Base-by-base conservation (phyloP, 768 basidiomycete species). In the Leccinum rimulosum region DNA sequence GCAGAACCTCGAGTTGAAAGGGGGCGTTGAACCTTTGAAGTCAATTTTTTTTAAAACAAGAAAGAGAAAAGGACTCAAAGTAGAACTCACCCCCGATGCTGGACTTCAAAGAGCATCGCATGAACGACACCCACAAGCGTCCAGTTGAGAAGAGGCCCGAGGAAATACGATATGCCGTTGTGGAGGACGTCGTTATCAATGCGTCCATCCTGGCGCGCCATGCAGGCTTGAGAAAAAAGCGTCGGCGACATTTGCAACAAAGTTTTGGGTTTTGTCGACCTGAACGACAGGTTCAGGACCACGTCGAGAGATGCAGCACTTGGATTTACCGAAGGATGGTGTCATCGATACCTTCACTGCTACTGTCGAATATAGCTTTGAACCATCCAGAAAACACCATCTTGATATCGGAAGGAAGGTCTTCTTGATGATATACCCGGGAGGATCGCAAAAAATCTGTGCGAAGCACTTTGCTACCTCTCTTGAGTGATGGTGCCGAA, bases 271-370 rank as follows among this genome's bases (percentile, higher is more conserved):
- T 84, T 83, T 4, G 88, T 92, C 8, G 87, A 82, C 57, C 89
- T 92, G 64, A n/a, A 47, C 25, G 28, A 19, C 50, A 14, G 10
- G 47, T 61, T 65, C n/a, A 62, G 54, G 22, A 17, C 49, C 12
- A 25, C 8, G 6, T 6, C 38, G 36, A 50, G 45, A 33, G 28
- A 51, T 12, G 25, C 40, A 8, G n/a, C 36, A n/a, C 25, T 31
- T 36, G 40, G 12, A 52, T 57, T 64, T 71, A 85, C 86, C 86
- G 77, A 27, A 88, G 74, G 56, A 91, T 88, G 14, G 82, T 85
- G 65, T 93, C 91, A 63, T 93, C 91, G 28, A 93, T 92, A 1
- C 91, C 91, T 69, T 93, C 91, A 62, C 84, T 91, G 59, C 76
- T 75, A 52, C 76, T 84, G 67, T 91, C 89, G 69, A 93, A 93